phyloP scores from a whole-genome alignment of 495 filamentous ascomycete species.

The Penicillium paxilli region DNA sequence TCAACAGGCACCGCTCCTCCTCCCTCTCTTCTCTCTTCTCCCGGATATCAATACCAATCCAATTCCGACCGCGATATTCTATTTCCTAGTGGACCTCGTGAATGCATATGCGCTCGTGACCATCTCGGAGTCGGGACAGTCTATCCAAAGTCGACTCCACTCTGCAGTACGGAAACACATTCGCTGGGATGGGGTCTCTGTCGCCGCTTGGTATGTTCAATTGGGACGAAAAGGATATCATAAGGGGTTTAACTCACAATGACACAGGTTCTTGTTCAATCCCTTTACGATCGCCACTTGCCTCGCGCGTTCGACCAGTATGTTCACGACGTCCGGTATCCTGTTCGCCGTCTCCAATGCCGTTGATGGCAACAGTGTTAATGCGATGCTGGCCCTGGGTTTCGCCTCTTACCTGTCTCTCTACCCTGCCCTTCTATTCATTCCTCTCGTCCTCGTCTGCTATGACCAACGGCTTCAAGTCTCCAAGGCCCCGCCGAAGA shows the following conservation, averaged over 20 bases:
- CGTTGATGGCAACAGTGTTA: slow-evolving; percentile 68
- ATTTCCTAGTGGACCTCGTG: slow-evolving; percentile 77
- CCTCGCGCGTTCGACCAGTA: slow-evolving; percentile 85
- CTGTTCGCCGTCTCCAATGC: slow-evolving; percentile 83
- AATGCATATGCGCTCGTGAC: slow-evolving; percentile 79
- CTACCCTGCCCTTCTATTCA: slow-evolving; percentile 83
- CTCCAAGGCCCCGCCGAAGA: slow-evolving; percentile 20
- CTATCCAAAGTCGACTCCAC: slow-evolving; percentile 68
- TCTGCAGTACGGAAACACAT: slow-evolving; percentile 76
- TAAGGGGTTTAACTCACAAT: slow-evolving; percentile 11
- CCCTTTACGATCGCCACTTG: slow-evolving; percentile 93
- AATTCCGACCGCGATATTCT: slow-evolving; percentile 77
- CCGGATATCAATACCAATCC: slow-evolving; percentile 63
- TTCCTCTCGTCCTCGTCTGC: slow-evolving; percentile 78
- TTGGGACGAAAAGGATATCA: background rate
- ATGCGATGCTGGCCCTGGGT: slow-evolving; percentile 80
- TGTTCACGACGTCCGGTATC: slow-evolving; percentile 88
- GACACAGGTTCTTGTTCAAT: slow-evolving; percentile 80
- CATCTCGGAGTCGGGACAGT: slow-evolving; percentile 82
- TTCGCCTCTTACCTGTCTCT: slow-evolving; percentile 89
- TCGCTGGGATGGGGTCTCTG: slow-evolving; percentile 70
- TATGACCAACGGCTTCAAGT: slow-evolving; percentile 62
- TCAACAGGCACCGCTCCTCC: slow-evolving; percentile 82
- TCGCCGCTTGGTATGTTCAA: slow-evolving; percentile 71
- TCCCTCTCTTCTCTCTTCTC: slow-evolving; percentile 86